Base-by-base conservation (phyloP, 106 monocot species). In the Dactylorhiza incarnata region DNA sequence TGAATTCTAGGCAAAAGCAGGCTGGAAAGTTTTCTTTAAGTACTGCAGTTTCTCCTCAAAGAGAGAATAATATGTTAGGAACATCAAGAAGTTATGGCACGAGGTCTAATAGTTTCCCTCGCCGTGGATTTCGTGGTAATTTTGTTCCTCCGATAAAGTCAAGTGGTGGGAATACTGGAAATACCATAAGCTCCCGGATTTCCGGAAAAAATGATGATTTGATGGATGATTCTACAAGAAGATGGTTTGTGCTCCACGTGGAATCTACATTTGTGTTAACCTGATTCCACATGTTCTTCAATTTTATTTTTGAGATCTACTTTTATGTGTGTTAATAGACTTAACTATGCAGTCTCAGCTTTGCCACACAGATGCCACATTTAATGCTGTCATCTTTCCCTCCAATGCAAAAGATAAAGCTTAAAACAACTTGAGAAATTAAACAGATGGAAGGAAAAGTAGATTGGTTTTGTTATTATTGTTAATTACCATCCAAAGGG, bases 91-190 rank as follows among this genome's bases (percentile, higher is more conserved):
- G 78, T 65, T 94, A 91, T 81, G 85, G 86, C 71, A 73, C 85
- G 61, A 91, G 84, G 76, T 79, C 87, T 77, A 86, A 84, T 76
- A 85, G 85, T 59, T 77, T 85, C 79, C 81, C 83, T 78, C 94
- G 97, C 58, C 87, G 97, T 75, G 97, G 97, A 74, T 53, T 86
- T 47, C 91, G 97, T 77, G 91, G 97, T 70, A 99, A 89, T 87
- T 99, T 99, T 89, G 84, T 99, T 45, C 97, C 97, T 65, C 97
- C 97, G 50, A 89, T 99, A 61, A 91, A 84, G 85, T 87, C 94
- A 3, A 91, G 82, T 79, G 86, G 83, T 54, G 87, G 91, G 48
- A 89, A 79, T 76, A 25, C 73, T 61, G 72, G 78, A 68, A 91
- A 78, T 72, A 79, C 83, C 67, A 80, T 70, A 63, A 78, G 80